Conservation (phyloP, 2,329 filamentous ascomycete genomes). For the Xylaria sp. region DNA sequence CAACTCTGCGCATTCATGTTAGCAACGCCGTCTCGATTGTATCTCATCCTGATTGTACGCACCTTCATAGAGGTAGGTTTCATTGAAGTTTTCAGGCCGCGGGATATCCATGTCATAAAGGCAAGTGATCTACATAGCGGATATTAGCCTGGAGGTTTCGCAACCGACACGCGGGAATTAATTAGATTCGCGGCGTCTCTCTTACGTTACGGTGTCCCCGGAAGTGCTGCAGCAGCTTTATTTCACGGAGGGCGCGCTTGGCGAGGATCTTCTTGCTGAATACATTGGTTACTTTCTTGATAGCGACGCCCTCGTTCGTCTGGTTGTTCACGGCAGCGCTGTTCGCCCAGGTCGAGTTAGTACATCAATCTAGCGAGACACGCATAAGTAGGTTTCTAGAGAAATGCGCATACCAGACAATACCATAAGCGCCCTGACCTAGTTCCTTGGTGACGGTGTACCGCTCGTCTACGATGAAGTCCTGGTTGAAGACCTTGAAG, state of each 20-base stretch:
- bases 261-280: conserved; percentile 99
- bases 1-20: conserved; percentile 71
- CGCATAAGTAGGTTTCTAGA: neutral
- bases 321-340: conserved; percentile 93
- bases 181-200: neutral
- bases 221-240: conserved; percentile 98
- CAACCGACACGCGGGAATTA: conserved; percentile 37
- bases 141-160: conserved; percentile 41
- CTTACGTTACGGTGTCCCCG: conserved; percentile 85
- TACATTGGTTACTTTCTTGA: conserved; percentile 99
- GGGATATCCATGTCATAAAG: conserved; percentile 99
- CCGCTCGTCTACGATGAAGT: conserved; percentile 97
- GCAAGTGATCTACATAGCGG: conserved; percentile 85
- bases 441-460: conserved; percentile 99
- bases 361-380: neutral
- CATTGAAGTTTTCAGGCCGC: conserved; percentile 96
- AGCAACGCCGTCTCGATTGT: conserved; percentile 36
- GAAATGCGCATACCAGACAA: conserved; percentile 80
- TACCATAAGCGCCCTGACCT: conserved; percentile 97
- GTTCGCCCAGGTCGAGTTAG: conserved; percentile 36
- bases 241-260: conserved; percentile 96
- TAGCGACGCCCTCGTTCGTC: conserved; percentile 92
- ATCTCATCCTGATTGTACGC: conserved; percentile 45
- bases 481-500: conserved; percentile 99
- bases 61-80: conserved; percentile 99